Evolutionary conservation across 1,284 basidiomycete genomes (phyloP).

Genomic region (Termitomyces sp.): DNA sequence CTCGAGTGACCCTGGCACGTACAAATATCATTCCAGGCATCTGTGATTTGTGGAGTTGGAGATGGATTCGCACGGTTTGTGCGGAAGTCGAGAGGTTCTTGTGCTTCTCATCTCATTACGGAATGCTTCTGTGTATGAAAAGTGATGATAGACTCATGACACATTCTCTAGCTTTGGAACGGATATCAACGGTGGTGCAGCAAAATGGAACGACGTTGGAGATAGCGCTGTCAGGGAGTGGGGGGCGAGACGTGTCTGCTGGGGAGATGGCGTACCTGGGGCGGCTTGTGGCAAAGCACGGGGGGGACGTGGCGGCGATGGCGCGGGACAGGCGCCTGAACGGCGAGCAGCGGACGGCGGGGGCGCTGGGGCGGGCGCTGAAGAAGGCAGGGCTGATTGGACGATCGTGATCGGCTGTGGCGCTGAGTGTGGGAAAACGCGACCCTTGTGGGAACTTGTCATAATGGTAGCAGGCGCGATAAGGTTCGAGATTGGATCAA

Average conservation of each 20-base stretch:
- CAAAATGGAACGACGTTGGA: conserved; percentile 27
- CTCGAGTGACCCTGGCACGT: not conserved
- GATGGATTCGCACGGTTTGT: conserved; percentile 17
- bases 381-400: conserved; percentile 39
- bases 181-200: conserved; percentile 26
- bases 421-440: conserved; percentile 13
- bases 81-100: conserved; percentile 16
- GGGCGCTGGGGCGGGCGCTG: conserved; percentile 69
- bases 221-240: conserved; percentile 35
- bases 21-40: conserved; percentile 1
- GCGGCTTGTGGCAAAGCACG: conserved; percentile 68
- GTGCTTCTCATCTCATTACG: conserved; percentile 6
- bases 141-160: conserved; percentile 14
- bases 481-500: conserved; percentile 29
- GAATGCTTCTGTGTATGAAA: conserved; percentile 8
- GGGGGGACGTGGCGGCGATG: conserved; percentile 74
- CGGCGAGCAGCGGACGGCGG: conserved; percentile 81
- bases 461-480: conserved; percentile 20
- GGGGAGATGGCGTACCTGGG: conserved; percentile 70
- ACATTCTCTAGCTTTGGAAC: conserved; percentile 30
- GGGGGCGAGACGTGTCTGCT: conserved; percentile 61
- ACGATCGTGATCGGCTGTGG: conserved; percentile 15
- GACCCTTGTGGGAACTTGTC: not conserved
- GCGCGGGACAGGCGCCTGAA: conserved; percentile 78
- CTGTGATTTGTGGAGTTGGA: not conserved